These are phyloP conservation scores for Dendrostoma leiphaemia DNA, from an alignment of 2,329 filamentous ascomycete genomes.

Conservation along the genomic window DNA sequence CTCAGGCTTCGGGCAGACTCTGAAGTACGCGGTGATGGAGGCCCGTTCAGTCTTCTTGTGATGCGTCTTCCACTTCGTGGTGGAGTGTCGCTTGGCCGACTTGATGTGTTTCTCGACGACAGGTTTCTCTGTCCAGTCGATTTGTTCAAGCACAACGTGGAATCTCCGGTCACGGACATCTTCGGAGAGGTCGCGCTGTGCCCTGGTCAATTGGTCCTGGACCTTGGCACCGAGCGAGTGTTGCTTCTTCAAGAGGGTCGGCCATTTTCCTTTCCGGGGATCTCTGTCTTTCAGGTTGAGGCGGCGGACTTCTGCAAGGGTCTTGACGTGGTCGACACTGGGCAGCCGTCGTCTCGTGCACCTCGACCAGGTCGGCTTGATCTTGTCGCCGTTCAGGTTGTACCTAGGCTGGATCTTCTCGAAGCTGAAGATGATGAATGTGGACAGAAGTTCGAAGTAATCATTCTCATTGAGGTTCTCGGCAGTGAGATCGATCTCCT, in stretches of 20 bases:
- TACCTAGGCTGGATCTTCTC: slow-evolving; percentile 36
- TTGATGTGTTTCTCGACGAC: slow-evolving; percentile 5
- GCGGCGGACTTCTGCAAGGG: slow-evolving; percentile 33
- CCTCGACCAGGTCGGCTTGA: slow-evolving; percentile 39
- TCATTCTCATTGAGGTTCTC: slow-evolving; percentile 36
- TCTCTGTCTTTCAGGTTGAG: slow-evolving; percentile 35
- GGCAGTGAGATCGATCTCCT: slow-evolving; percentile 36
- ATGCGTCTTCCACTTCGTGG: slow-evolving; percentile 25
- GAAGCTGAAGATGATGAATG: slow-evolving; percentile 40
- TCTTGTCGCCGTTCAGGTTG: slow-evolving; percentile 34
- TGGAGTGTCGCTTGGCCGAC: slow-evolving; percentile 5
- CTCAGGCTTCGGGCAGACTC: slow-evolving; percentile 33
- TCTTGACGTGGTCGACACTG: slow-evolving; percentile 37
- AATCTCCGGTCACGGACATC: slow-evolving; percentile 37
- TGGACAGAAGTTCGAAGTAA: slow-evolving; percentile 37
- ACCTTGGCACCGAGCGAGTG: slow-evolving; percentile 32
- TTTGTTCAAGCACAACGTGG: slow-evolving; percentile 41
- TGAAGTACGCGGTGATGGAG: slow-evolving; percentile 46
- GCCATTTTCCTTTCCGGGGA: slow-evolving; percentile 38
- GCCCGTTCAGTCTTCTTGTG: slow-evolving; percentile 34
- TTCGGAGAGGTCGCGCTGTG: slow-evolving; percentile 32
- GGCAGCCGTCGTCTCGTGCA: slow-evolving; percentile 32
- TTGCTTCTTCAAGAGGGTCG: slow-evolving; percentile 10
- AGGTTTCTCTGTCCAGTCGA: slow-evolving; percentile 37
- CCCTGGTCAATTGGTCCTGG: slow-evolving; percentile 41